Evolutionary conservation across 129 eudicot species (phyloP), one percentile per base, ranked within the genome.

Genomic region (Chrysanthemum makinoi): DNA sequence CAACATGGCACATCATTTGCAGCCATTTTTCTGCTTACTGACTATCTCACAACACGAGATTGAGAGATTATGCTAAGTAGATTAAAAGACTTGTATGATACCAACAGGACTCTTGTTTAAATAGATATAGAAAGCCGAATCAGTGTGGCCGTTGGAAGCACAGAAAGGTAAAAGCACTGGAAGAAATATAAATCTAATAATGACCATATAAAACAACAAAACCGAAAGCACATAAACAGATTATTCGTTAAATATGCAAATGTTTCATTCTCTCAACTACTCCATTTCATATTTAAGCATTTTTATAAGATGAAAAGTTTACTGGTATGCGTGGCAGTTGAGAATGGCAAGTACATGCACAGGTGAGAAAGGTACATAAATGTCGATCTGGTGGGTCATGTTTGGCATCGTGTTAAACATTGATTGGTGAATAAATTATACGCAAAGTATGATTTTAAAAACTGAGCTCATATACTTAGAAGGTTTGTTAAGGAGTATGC

Each of bases 1-100:
- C 93, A 89, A 55, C 96, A 89, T 30, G 96, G 96, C 62, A 86
- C 93, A 72, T 89, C 96, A 74, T 89, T 82, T 26, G 93, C 93
- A 28, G 90, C 93, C 96, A 89, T 89, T 61, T 70, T 70, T 39
- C 28, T 1, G n/a, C 16, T 58, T 43, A 68, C 35, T 28, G 55
- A 74, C 43, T 49, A 19, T 64, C 13, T 48, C 46, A 8, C 46
- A 39, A 39, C 10, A 39, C 46, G 17, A 52, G 1, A 18, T 51
- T 52, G n/a, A 19, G 26, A 33, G 28, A 63, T 33, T 22, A 74
- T 65, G 24, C 56, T 19, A 12, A 55, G 5, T 0, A 44, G 10
- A 39, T 13, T 17, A 52, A 62, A 70, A 18, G 57, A 20, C 2
- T 51, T 28, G 8, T n/a, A n/a, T 11, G 24, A 76, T 7, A 61